Conservation (phyloP, 495 filamentous ascomycete species). For the Aspergillus mulundensis region DNA sequence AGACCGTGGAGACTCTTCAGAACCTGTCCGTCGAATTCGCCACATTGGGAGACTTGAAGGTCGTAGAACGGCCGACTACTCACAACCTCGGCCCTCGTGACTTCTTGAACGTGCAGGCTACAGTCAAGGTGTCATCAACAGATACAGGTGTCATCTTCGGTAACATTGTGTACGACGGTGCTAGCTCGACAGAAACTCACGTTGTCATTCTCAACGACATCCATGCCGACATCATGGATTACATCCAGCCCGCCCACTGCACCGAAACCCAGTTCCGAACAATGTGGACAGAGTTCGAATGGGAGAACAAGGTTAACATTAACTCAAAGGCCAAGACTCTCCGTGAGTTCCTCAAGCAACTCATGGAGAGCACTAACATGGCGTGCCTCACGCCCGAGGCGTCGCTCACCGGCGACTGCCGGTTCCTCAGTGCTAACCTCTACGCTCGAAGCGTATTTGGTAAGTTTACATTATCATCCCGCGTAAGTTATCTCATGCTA, state of each 20-base stretch:
- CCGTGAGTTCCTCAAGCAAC: constrained; percentile 85
- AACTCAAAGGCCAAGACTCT: constrained; percentile 92
- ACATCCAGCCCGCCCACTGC: constrained; percentile 96
- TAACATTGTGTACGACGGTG: constrained; percentile 96
- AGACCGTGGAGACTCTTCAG: constrained; percentile 93
- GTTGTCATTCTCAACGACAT: constrained; percentile 99
- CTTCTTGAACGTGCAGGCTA: constrained; percentile 96
- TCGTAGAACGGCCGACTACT: constrained; percentile 92
- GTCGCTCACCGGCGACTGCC: constrained; percentile 93
- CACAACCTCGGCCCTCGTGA: constrained; percentile 94
- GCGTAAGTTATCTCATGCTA: constrained; percentile 16
- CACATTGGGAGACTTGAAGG: constrained; percentile 95
- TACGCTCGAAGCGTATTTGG: constrained; percentile 98
- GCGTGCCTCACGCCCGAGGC: constrained; percentile 95
- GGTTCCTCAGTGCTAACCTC: constrained; percentile 95
- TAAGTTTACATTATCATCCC: constrained; percentile 45
- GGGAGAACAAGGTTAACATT: constrained; percentile 99
- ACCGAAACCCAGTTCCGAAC: constrained; percentile 98
- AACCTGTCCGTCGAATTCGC: constrained; percentile 98
- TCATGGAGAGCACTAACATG: constrained; percentile 99
- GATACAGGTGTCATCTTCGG: constrained; percentile 99
- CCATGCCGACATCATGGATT: constrained; percentile 99
- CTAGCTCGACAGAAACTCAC: constrained; percentile 91
- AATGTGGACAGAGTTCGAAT: constrained; percentile 99
- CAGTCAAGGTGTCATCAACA: constrained; percentile 98